Evolutionary conservation across 2,329 filamentous ascomycete genomes (phyloP), one percentile per base, ranked within the genome.

Genomic region (Drechslera avenae): DNA sequence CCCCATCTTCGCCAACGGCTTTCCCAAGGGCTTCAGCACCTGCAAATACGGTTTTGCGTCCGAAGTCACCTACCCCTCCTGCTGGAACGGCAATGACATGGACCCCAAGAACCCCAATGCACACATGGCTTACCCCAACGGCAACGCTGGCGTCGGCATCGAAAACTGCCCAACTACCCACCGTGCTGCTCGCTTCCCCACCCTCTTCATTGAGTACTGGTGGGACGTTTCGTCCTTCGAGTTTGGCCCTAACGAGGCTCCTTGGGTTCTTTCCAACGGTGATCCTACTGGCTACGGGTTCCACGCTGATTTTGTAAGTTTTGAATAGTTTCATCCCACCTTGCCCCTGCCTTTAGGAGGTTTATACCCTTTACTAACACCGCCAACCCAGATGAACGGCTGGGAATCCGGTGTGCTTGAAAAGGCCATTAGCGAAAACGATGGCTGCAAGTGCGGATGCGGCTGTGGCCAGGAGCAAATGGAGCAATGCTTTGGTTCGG

Each of bases 201-300:
- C 64, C 31, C 69, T 75, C 46, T 74, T 75, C 57, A 68, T 73
- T 16, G 72, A 75, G 54, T 74, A 73, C 52, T 74, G 71, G 71
- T 75, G 71, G 42, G 70, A 74, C 45, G 55, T 71, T 37, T 64
- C 63, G 2, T 52, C 59, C 1, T 75, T 74, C 45, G 61, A 69
- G 28, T 74, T 73, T 50, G 60, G 54, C 19, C 51, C 65, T 18
- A 59, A 64, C 46, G 57, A 60, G 32, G 52, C 53, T 28, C 72
- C 72, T 0, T 75, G 69, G 70, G 65, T 70, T 3, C 53, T 75
- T 19, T 59, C 71, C 23, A 69, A 70, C 46, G 72, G 71, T 30
- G 72, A 75, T 49, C 64, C 72, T 6, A 73, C 70, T 19, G 72
- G 72, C 28, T 71, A 57, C 51, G 64, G 70, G 6, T 69, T 73